Percentiles rank a stretch among this genome's conserved stretches.
Conservation (phyloP, 305 asterid species). For the Striga hermonthica region DNA sequence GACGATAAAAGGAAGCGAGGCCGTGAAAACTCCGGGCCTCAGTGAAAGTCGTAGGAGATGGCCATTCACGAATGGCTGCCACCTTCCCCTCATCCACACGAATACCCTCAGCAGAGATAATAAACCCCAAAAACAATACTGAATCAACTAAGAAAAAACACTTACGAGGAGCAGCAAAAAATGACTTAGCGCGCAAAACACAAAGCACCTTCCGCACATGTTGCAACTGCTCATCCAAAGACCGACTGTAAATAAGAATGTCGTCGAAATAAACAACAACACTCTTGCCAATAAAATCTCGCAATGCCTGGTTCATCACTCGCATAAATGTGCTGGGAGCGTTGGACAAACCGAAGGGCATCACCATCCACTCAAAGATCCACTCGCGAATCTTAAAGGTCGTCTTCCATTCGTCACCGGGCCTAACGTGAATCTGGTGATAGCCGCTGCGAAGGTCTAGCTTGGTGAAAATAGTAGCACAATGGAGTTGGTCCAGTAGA, state of each 20-base stretch:
- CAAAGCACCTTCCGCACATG: neutral
- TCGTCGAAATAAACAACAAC: conserved; percentile 2
- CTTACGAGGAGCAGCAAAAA: neutral
- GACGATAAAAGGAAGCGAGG: no score
- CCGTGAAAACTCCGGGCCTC: no score
- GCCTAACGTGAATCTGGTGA: neutral
- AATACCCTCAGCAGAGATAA: no score
- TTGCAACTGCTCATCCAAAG: neutral
- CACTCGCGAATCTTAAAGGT: neutral
- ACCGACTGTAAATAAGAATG: neutral
- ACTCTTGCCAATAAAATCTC: neutral
- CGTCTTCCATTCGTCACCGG: neutral
- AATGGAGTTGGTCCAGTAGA: neutral
- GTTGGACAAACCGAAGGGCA: neutral
- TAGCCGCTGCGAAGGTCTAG: neutral
- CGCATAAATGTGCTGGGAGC: conserved; percentile 1
- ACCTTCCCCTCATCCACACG: no score
- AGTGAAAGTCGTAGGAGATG: no score
- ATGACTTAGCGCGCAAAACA: neutral
- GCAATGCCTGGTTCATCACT: neutral
- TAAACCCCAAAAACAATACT: no score
- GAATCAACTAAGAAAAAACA: no score
- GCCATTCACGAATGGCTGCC: no score
- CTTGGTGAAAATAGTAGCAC: neutral
- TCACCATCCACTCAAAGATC: neutral